Evolutionary conservation across 2,329 filamentous ascomycete species (phyloP).

Genomic region (Neonectria magnoliae): DNA sequence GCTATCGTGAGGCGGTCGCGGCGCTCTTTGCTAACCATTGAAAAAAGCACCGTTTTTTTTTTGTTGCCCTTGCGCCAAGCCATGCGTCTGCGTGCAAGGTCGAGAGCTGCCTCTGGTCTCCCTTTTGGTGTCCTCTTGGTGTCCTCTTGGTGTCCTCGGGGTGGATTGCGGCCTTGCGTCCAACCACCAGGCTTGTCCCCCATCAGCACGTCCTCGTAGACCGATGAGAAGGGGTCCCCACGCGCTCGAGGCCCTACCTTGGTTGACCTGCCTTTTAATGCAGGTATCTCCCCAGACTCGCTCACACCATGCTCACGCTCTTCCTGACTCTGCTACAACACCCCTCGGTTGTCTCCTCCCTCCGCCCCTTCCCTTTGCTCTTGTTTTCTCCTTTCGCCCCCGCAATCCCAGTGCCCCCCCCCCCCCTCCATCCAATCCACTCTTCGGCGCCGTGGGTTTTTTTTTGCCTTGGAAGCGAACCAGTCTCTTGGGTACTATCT

Average conservation of each 20-base stretch:
- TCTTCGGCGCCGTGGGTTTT: slow-evolving; percentile 38
- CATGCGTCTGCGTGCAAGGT: slow-evolving; percentile 26
- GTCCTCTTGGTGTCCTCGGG: slow-evolving; percentile 11
- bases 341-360: slow-evolving; percentile 40
- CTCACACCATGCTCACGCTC: slow-evolving; percentile 40
- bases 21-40: slow-evolving; percentile 35
- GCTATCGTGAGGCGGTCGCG: slow-evolving; percentile 37
- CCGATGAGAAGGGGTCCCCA: neutral
- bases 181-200: slow-evolving; percentile 35
- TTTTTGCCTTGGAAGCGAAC: slow-evolving; percentile 44
- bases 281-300: slow-evolving; percentile 42
- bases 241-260: slow-evolving; percentile 18
- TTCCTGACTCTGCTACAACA: slow-evolving; percentile 43
- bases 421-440: slow-evolving; percentile 37
- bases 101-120: neutral
- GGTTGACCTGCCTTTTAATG: slow-evolving; percentile 43
- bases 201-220: slow-evolving; percentile 19
- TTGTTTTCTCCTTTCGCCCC: slow-evolving; percentile 42
- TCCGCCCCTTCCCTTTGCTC: slow-evolving; percentile 35
- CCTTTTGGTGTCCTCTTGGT: neutral
- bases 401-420: slow-evolving; percentile 33
- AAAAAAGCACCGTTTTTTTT: slow-evolving; percentile 29
- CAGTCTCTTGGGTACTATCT: slow-evolving; percentile 40
- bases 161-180: slow-evolving; percentile 37
- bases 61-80: slow-evolving; percentile 36